phyloP scores from a whole-genome alignment of 768 basidiomycete genomes.

The Podaxis sp. region DNA sequence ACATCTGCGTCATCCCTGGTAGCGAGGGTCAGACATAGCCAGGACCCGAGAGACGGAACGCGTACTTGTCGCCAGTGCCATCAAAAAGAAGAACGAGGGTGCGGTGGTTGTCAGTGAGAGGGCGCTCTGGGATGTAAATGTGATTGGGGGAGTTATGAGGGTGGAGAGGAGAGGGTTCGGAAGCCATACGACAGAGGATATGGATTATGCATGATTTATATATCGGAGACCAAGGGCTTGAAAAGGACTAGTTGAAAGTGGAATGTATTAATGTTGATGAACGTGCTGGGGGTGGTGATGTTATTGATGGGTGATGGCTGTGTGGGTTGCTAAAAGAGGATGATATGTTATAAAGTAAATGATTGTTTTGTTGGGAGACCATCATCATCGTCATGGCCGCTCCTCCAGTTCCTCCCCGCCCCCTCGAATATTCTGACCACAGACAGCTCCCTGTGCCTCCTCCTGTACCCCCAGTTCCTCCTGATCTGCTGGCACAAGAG shows the following conservation, averaged over 20 bases:
- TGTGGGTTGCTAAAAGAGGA: background rate
- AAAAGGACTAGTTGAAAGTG: background rate
- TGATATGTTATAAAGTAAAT: background rate
- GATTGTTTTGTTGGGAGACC: background rate
- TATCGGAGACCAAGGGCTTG: background rate
- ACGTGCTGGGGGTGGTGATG: background rate
- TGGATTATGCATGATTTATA: background rate
- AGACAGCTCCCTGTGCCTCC: conserved; percentile 31
- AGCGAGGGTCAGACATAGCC: background rate
- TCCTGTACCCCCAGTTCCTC: conserved; percentile 51
- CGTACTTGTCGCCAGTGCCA: conserved; percentile 21
- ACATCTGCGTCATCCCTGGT: conserved; percentile 10
- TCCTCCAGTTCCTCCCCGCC: conserved; percentile 31
- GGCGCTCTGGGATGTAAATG: background rate
- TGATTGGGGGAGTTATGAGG: background rate
- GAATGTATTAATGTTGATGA: background rate
- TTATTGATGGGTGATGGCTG: background rate
- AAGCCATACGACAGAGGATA: background rate
- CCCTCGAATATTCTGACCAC: conserved; percentile 15
- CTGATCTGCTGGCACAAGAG: conserved; percentile 30
- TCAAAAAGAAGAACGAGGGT: conserved; percentile 21
- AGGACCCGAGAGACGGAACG: background rate
- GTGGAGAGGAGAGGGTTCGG: background rate
- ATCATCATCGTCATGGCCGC: conserved; percentile 7
- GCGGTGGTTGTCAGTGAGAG: background rate